Evolutionary conservation across 78 protist species (phyloP), one percentile per base, ranked within the genome.

Genomic region (Cavenderia fasciculata): DNA sequence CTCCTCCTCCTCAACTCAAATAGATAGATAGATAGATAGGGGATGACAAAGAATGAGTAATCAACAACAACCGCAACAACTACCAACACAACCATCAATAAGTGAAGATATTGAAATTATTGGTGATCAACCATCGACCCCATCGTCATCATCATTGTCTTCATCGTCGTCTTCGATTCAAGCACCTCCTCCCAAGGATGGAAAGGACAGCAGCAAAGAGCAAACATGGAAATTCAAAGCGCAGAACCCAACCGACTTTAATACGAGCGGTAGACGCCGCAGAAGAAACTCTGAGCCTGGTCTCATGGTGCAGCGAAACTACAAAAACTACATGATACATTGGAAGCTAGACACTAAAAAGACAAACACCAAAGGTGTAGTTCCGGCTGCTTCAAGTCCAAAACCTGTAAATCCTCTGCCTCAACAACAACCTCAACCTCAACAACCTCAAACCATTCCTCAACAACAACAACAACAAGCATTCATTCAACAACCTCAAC

Each of bases 211-310:
- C n/a, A n/a, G n/a, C n/a, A n/a, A n/a, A n/a, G 63, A 52, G 33
- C n/a, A 52, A 3, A 68, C n/a, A 23, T 77, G 87, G 87, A 77
- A 77, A 43, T 77, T 77, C 33, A 77, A 77, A 77, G 31, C 87
- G 2, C 87, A 77, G 29, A 77, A 57, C 4, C 87, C 87, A 27
- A 77, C 87, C 2, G 87, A 77, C 38, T 77, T 77, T 19, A 27
- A 25, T 21, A 43, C 47, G 4, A 38, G 29, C 5, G 78, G 78
- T 19, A 47, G 69, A 54, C 25, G 87, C 5, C 59, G 47, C 46
- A 77, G 87, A 63, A 77, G 87, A 63, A 77, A 77, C 51, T 77
- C 87, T 12, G 87, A 77, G 36, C 87, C 87, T n/a, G 87, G 87
- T 33, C 41, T 77, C 12, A 18, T 63, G 25, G 87, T 77, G 1